These are phyloP conservation scores for Coprinopsis strossmayeri DNA, from an alignment of 768 basidiomycete genomes.

Conservation along the genomic window DNA sequence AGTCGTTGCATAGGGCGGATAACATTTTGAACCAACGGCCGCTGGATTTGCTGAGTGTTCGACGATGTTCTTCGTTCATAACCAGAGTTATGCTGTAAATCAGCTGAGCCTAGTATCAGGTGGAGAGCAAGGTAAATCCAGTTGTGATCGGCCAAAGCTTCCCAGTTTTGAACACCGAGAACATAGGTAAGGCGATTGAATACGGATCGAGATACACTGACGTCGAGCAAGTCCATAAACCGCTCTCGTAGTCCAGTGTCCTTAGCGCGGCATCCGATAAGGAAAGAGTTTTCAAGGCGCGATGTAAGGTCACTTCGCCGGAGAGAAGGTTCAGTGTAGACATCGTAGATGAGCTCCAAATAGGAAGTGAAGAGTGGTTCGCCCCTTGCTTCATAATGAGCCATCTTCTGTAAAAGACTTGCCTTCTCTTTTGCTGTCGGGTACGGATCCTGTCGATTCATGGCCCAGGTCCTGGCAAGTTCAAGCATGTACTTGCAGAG, in stretches of 20 bases:
- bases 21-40: slow-evolving; percentile 46
- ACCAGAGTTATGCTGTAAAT: slow-evolving; percentile 31
- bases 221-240: slow-evolving; percentile 87
- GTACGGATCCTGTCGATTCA: slow-evolving; percentile 76
- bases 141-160: slow-evolving; percentile 82
- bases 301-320: slow-evolving; percentile 92
- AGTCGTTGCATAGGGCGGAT: slow-evolving; percentile 78
- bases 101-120: slow-evolving; percentile 67
- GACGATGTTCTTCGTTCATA: slow-evolving; percentile 35
- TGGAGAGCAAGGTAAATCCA: slow-evolving; percentile 93
- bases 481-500: slow-evolving; percentile 85
- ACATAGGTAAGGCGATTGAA: slow-evolving; percentile 83
- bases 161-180: slow-evolving; percentile 93
- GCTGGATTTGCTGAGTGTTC: slow-evolving; percentile 23
- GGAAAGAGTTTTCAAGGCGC: slow-evolving; percentile 87
- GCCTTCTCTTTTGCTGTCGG: slow-evolving; percentile 97
- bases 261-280: slow-evolving; percentile 83
- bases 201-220: slow-evolving; percentile 79
- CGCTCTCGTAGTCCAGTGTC: slow-evolving; percentile 72
- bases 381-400: slow-evolving; percentile 69
- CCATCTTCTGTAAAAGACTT: slow-evolving; percentile 82
- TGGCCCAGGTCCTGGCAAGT: slow-evolving; percentile 84
- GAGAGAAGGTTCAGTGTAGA: slow-evolving; percentile 82
- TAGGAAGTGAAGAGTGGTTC: slow-evolving; percentile 80
- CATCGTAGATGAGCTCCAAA: slow-evolving; percentile 85